Evolutionary conservation across 2,329 filamentous ascomycete species (phyloP), one percentile per base, ranked within the genome.

Genomic region (Didymella glomerata): DNA sequence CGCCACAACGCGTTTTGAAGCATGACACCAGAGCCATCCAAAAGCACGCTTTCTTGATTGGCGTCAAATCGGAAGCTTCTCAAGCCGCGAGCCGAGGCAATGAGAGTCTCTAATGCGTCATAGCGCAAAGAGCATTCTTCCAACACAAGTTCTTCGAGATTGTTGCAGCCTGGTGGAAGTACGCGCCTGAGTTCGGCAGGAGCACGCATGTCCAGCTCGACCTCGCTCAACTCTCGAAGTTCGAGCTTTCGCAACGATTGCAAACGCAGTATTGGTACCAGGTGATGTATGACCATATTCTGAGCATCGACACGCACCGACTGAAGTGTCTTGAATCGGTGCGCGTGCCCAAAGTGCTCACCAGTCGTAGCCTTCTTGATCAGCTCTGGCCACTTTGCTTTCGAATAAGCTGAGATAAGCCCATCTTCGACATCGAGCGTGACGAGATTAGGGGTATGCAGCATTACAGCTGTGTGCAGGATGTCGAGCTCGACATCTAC

Each of bases 221-320:
- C 40, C 36, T 65, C 61, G 14, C 50, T 22, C 18, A 70, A 20
- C 9, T 54, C 62, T 27, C 52, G 49, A 6, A 73, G 20, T 4
- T 52, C 28, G 4, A 75, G 53, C 30, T 48, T 61, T 18, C 61
- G 62, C 30, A 75, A 54, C 3, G 69, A 67, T 4, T 60, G 63
- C 10, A 72, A 38, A 7, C 57, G 66, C 27, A 74, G 68, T 2
- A 73, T n/a, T 7, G 70, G 70, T 8, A 57, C 53, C 10, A 74
- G 30, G 18, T 65, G 54, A 18, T 46, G 56, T 40, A 71, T 52
- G 20, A 18, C 40, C 30, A 34, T 54, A 9, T 54, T 50, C 13
- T 51, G 34, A n/a, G 64, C 48, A 24, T 68, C 61, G 5, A 73
- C 41, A 3, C 45, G 60, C 10, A 74, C 54, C 14, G 63, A 61